Conservation (phyloP, 2,329 filamentous ascomycete genomes). For the Boeremia lycopersici region DNA sequence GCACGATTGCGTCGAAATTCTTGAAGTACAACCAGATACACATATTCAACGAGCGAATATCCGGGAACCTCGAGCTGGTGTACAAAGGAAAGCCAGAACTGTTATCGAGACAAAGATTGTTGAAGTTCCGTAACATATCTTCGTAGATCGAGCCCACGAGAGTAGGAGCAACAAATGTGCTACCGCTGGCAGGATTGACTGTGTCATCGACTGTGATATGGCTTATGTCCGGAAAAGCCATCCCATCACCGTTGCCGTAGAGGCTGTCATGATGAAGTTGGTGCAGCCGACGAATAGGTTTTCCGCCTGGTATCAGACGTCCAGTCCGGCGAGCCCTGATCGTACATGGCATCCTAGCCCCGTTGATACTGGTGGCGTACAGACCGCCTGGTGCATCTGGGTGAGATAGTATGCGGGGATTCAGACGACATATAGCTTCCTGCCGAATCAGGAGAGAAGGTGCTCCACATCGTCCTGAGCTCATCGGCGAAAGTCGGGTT, state of each 20-base stretch:
- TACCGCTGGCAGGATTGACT: background rate
- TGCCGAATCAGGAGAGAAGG: background rate
- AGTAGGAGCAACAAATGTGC: background rate
- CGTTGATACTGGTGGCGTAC: conserved; percentile 15
- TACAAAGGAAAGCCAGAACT: background rate
- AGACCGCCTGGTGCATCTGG: conserved; percentile 11
- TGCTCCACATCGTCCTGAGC: background rate
- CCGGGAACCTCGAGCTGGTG: background rate
- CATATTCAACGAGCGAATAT: conserved; percentile 17
- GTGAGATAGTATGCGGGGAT: conserved; percentile 6
- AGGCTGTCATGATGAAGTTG: background rate
- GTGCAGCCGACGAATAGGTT: conserved; percentile 1
- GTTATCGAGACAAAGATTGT: conserved; percentile 4
- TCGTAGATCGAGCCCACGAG: conserved; percentile 1
- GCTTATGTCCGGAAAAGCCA: conserved; percentile 2
- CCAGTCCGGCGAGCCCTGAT: background rate
- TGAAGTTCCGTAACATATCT: background rate
- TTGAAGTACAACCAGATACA: conserved; percentile 35
- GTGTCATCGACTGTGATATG: conserved; percentile 4
- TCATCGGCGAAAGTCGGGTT: background rate
- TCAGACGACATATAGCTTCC: background rate
- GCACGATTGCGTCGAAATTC: conserved; percentile 33
- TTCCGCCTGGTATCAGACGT: conserved; percentile 5
- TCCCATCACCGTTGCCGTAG: background rate
- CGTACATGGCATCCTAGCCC: conserved; percentile 17